A percentile compares a stretch with the other conserved stretches of the same genome.
Evolutionary conservation across 768 basidiomycete species (phyloP).

Genomic region (Suillus luteus): DNA sequence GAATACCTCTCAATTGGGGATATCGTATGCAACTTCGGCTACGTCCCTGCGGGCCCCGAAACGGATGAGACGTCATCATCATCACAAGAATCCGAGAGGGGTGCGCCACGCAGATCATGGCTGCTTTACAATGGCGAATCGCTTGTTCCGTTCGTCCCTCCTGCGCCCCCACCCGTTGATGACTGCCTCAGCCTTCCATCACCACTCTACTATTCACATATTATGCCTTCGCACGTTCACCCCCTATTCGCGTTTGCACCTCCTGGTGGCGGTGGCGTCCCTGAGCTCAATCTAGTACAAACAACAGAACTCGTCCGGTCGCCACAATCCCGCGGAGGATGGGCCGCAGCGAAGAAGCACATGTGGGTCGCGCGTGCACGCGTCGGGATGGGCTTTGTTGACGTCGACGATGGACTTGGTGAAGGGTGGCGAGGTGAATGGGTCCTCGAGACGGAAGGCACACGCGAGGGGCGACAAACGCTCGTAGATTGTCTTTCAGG

Average conservation of each 20-base stretch:
- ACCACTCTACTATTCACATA: constrained; percentile 76
- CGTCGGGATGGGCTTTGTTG: constrained; percentile 39
- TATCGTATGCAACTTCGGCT: constrained; percentile 79
- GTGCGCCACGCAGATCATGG: constrained; percentile 50
- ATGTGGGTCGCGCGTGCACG: constrained; percentile 65
- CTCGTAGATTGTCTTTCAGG: constrained; percentile 55
- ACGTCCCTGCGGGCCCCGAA: constrained; percentile 51
- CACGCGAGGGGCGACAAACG: constrained; percentile 58
- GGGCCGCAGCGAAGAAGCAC: constrained; percentile 59
- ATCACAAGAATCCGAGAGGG: constrained; percentile 20
- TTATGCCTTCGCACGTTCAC: constrained; percentile 43
- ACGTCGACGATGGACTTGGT: constrained; percentile 45
- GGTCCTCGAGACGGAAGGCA: constrained; percentile 80
- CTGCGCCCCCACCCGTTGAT: constrained; percentile 49
- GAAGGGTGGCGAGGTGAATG: constrained; percentile 79
- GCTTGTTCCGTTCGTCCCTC: constrained; percentile 64
- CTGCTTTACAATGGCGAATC: constrained; percentile 69
- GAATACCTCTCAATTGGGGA: constrained; percentile 75
- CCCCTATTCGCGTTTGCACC: constrained; percentile 32
- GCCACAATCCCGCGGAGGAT: constrained; percentile 61
- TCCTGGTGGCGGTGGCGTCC: constrained; percentile 36
- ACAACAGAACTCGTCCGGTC: constrained; percentile 47
- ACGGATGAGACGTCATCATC: constrained; percentile 26
- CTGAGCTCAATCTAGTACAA: constrained; percentile 50
- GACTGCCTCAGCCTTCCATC: constrained; percentile 68